phyloP scores from a whole-genome alignment of 83 land plant genomes.

The Picea mariana region DNA sequence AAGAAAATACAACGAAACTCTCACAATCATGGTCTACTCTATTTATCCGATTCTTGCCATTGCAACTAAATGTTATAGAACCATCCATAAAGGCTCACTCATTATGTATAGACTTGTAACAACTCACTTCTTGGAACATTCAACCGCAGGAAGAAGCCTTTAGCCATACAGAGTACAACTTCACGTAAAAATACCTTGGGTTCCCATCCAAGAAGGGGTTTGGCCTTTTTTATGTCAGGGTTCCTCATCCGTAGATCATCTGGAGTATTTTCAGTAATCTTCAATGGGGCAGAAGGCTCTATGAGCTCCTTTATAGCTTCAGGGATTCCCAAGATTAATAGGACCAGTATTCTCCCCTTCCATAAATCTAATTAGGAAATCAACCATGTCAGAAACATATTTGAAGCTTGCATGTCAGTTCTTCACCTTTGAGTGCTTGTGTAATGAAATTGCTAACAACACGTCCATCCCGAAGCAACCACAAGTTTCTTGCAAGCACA shows the following conservation, averaged over 20 bases:
- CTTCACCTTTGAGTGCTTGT: too few relatives aligned
- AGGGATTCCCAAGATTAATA: constrained; percentile 46
- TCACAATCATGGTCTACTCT: too few relatives aligned
- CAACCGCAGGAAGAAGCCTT: constrained; percentile 59
- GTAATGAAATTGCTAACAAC: too few relatives aligned
- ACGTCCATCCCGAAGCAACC: too few relatives aligned
- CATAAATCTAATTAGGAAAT: constrained; percentile 36
- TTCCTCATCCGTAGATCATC: constrained; percentile 76
- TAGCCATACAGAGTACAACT: constrained; percentile 68
- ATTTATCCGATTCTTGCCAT: not conserved
- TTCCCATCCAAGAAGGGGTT: constrained; percentile 61
- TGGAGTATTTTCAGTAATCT: constrained; percentile 58
- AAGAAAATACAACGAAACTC: too few relatives aligned
- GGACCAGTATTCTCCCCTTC: constrained; percentile 39
- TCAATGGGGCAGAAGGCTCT: constrained; percentile 37
- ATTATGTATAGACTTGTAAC: not conserved
- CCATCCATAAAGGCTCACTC: not conserved
- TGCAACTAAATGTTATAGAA: not conserved
- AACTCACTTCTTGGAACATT: constrained; percentile 39
- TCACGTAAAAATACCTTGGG: constrained; percentile 66
- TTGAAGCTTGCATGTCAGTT: too few relatives aligned
- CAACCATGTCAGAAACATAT: too few relatives aligned
- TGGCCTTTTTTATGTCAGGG: constrained; percentile 71
- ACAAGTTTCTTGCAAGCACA: too few relatives aligned
- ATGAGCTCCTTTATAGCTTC: constrained; percentile 79